Conservation (phyloP, 106 monocot genomes). For the Iris macrosiphon region DNA sequence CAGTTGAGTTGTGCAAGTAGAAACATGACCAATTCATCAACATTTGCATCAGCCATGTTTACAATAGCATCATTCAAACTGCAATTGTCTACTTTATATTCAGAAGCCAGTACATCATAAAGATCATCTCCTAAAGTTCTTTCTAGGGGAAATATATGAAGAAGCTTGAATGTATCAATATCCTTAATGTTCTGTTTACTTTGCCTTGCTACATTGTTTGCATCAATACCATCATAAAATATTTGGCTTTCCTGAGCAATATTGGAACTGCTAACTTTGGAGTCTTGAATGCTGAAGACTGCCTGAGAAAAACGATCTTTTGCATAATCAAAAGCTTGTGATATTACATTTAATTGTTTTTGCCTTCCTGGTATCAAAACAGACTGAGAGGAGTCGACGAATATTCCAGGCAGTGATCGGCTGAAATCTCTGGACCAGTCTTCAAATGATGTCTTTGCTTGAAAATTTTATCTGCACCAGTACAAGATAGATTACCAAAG, state of each 20-base stretch:
- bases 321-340: constrained; percentile 9
- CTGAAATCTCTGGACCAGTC: background rate
- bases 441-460: constrained; percentile 6
- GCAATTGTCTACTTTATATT: constrained; percentile 14
- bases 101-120: constrained; percentile 56
- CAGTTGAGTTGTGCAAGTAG: constrained; percentile 15
- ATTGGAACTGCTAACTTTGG: constrained; percentile 9
- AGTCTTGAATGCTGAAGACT: constrained; percentile 5
- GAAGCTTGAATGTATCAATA: background rate
- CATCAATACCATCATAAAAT: background rate
- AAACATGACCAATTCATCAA: constrained; percentile 18
- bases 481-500: too few species aligned
- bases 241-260: constrained; percentile 5
- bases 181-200: background rate
- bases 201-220: too few species aligned
- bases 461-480: background rate
- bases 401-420: background rate
- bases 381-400: constrained; percentile 3
- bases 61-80: constrained; percentile 16
- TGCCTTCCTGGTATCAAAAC: constrained; percentile 5
- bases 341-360: constrained; percentile 8
- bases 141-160: background rate
- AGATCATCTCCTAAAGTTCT: constrained; percentile 37
- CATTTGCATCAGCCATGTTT: background rate
- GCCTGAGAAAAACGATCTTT: background rate